Evolutionary conservation across 2,329 filamentous ascomycete genomes (phyloP).

Genomic region (Chalara sp.): DNA sequence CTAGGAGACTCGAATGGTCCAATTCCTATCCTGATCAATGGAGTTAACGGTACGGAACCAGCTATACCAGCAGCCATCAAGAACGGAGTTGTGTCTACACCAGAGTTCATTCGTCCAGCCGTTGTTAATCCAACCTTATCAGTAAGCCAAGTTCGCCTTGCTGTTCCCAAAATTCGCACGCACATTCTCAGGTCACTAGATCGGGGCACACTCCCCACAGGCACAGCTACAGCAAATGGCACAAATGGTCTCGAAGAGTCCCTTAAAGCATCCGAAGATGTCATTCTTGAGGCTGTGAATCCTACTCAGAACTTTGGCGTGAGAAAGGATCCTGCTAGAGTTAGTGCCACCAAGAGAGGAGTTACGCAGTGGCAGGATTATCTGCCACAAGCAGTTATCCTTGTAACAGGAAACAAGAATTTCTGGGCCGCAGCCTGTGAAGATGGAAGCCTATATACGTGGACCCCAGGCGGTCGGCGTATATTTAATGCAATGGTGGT

Average conservation of each 20-base stretch:
- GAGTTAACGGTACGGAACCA: constrained; percentile 69
- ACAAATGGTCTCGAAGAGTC: constrained; percentile 50
- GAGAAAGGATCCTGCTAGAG: constrained; percentile 74
- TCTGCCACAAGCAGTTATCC: constrained; percentile 76
- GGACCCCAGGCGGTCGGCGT: constrained; percentile 86
- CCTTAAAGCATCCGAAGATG: constrained; percentile 56
- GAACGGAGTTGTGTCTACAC: constrained; percentile 59
- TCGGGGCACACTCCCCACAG: constrained; percentile 42
- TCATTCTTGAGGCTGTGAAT: constrained; percentile 85
- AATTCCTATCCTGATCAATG: constrained; percentile 68
- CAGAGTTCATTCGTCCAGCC: constrained; percentile 82
- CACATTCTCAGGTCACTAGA: constrained; percentile 81
- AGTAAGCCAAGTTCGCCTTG: constrained; percentile 76
- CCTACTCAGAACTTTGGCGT: constrained; percentile 53
- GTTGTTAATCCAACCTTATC: constrained; percentile 76
- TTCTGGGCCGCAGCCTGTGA: constrained; percentile 94
- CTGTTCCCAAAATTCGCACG: constrained; percentile 78
- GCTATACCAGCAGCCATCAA: constrained; percentile 56
- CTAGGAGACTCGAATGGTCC: constrained; percentile 58
- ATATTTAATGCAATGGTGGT: constrained; percentile 78
- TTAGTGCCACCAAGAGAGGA: constrained; percentile 76
- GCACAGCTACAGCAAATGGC: constrained; percentile 26
- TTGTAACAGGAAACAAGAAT: constrained; percentile 81
- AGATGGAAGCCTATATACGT: constrained; percentile 82
- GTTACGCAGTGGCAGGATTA: constrained; percentile 90